Percentiles rank a stretch among this genome's conserved stretches.
These are phyloP conservation scores for Bassia scoparia DNA, from an alignment of 148 eudicot species.

Conservation along the genomic window DNA sequence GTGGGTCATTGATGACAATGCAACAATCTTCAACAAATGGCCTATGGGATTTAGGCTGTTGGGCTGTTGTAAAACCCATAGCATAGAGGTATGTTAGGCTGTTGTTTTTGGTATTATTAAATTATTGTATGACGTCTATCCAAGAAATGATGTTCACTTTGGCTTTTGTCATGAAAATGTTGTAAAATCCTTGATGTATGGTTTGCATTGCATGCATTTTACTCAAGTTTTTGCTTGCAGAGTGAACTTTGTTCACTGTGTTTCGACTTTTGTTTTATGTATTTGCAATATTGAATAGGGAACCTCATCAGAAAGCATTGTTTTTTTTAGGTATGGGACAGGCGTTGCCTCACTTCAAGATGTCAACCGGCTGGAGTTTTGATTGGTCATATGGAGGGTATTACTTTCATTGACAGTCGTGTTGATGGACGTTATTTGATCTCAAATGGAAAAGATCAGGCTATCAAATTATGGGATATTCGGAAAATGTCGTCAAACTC, in stretches of 20 bases:
- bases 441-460: slow-evolving; percentile 93
- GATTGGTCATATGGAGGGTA: slow-evolving; percentile 83
- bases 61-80: no score
- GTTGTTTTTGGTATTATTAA: not conserved
- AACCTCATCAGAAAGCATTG: not conserved
- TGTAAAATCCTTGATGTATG: not conserved
- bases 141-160: not conserved
- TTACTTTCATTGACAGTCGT: slow-evolving; percentile 79
- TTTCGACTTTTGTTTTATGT: no score
- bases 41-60: not conserved
- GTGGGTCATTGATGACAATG: no score
- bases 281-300: not conserved
- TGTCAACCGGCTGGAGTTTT: slow-evolving; percentile 66
- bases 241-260: no score
- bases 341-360: slow-evolving; percentile 62
- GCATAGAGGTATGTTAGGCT: not conserved
- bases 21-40: no score
- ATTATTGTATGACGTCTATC: not conserved
- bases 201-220: not conserved
- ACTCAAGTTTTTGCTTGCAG: not conserved
- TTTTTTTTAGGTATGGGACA: slow-evolving; percentile 79
- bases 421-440: slow-evolving; percentile 97
- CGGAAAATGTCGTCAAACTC: slow-evolving; percentile 72
- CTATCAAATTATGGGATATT: slow-evolving; percentile 86
- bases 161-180: not conserved